Percentiles rank a stretch among this genome's conserved stretches.
Conservation (phyloP, 2,329 filamentous ascomycete species). For the Aspergillus neotritici region DNA sequence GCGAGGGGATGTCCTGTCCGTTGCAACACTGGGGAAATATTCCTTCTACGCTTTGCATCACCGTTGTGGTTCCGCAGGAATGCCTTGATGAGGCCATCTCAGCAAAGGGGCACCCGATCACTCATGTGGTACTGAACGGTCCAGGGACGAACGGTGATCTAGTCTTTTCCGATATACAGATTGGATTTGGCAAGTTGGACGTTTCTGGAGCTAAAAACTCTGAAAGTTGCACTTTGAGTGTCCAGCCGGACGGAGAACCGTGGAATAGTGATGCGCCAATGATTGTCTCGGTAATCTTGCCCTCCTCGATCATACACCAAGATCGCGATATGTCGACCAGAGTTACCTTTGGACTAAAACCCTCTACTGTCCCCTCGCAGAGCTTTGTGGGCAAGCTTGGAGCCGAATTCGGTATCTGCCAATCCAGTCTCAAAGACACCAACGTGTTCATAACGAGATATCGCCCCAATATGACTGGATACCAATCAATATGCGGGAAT, state of each 20-base stretch:
- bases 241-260: conserved; percentile 15
- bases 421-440: conserved; percentile 12
- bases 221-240: conserved; percentile 9
- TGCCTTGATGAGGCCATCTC: background rate
- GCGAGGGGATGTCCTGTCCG: too few species aligned
- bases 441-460: conserved; percentile 24
- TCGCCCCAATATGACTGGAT: conserved; percentile 19
- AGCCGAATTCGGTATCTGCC: conserved; percentile 13
- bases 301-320: too few species aligned
- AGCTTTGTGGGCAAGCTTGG: too few species aligned
- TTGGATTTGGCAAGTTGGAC: background rate
- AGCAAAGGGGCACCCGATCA: too few species aligned
- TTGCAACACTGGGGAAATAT: background rate
- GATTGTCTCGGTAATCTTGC: conserved; percentile 22
- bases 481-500: background rate
- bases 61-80: background rate
- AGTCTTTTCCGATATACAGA: background rate
- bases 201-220: conserved; percentile 1
- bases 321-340: too few species aligned
- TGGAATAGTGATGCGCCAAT: conserved; percentile 21
- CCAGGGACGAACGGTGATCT: too few species aligned
- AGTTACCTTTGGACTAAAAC: too few species aligned
- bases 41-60: background rate
- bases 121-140: too few species aligned
- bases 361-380: too few species aligned